Conservation (phyloP, 306 rosid species). For the Coriaria nepalensis region DNA sequence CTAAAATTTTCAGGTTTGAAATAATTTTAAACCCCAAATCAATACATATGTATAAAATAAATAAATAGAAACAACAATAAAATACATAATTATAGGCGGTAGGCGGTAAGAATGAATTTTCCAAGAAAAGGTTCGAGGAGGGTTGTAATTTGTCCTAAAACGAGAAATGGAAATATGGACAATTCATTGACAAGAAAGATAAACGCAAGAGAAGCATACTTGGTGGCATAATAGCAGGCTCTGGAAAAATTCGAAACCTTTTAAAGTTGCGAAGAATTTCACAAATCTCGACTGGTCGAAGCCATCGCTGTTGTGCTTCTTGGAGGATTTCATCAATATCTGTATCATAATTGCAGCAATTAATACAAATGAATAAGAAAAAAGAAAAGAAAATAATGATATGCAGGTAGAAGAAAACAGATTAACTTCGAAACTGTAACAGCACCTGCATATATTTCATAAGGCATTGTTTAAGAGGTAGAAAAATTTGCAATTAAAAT, state of each 20-base stretch:
- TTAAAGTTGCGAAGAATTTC: constrained; percentile 56
- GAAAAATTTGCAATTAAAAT: too few species aligned
- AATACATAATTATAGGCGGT: too few species aligned
- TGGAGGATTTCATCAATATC: constrained; percentile 43
- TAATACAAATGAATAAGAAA: constrained; percentile 1
- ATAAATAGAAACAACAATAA: too few species aligned
- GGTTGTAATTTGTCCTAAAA: not conserved
- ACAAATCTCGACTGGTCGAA: constrained; percentile 83
- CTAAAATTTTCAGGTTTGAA: too few species aligned
- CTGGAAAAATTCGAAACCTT: constrained; percentile 36
- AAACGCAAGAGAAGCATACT: constrained; percentile 33
- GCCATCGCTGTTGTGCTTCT: constrained; percentile 87
- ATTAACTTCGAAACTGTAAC: too few species aligned
- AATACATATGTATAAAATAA: too few species aligned
- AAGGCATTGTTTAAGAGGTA: too few species aligned
- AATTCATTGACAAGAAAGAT: not conserved
- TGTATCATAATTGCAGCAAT: constrained; percentile 23
- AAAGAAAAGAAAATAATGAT: not conserved
- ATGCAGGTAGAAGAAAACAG: not conserved
- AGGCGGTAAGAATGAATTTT: too few species aligned
- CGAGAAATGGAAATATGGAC: not conserved
- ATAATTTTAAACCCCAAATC: too few species aligned
- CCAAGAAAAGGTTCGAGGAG: too few species aligned
- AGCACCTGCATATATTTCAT: too few species aligned
- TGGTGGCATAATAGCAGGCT: constrained; percentile 58